phyloP scores from a whole-genome alignment of 2,329 filamentous ascomycete genomes.

The Apiospora koreana region DNA sequence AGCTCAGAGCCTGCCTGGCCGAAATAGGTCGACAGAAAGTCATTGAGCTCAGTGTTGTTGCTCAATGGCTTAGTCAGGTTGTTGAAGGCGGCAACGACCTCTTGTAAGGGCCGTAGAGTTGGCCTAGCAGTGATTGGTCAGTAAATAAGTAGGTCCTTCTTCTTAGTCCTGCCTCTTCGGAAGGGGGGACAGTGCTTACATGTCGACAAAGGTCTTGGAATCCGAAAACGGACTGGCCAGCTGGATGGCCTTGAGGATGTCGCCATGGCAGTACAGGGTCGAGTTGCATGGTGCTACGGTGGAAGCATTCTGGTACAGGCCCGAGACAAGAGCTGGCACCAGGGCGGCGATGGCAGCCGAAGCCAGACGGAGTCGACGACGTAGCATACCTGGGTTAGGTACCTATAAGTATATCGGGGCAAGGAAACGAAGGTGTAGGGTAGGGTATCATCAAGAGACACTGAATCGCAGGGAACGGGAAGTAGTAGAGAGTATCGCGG shows the following conservation, averaged over 20 bases:
- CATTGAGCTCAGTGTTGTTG: conserved; percentile 63
- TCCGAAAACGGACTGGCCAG: conserved; percentile 64
- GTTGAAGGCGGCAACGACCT: conserved; percentile 63
- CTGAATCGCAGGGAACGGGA: not conserved
- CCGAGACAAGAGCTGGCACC: conserved; percentile 30
- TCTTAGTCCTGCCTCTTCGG: not conserved
- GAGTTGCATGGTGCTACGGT: conserved; percentile 67
- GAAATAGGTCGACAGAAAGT: conserved; percentile 65
- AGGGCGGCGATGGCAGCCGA: not conserved
- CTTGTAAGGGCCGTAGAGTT: conserved; percentile 57
- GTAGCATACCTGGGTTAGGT: too few species aligned
- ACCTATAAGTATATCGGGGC: too few species aligned
- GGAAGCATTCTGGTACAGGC: conserved; percentile 61
- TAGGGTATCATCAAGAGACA: not conserved
- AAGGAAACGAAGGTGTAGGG: not conserved
- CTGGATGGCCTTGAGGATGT: conserved; percentile 63
- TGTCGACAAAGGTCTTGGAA: conserved; percentile 72
- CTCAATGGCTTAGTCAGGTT: conserved; percentile 59
- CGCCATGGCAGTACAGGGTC: conserved; percentile 67
- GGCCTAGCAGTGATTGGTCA: conserved; percentile 45
- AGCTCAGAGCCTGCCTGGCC: conserved; percentile 65
- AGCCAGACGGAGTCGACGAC: not conserved
- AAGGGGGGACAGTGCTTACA: conserved; percentile 42
- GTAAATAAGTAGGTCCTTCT: not conserved
- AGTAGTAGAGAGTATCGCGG: not conserved